These are phyloP conservation scores for Capronia coronata DNA, from an alignment of 2,329 filamentous ascomycete genomes.

Conservation along the genomic window DNA sequence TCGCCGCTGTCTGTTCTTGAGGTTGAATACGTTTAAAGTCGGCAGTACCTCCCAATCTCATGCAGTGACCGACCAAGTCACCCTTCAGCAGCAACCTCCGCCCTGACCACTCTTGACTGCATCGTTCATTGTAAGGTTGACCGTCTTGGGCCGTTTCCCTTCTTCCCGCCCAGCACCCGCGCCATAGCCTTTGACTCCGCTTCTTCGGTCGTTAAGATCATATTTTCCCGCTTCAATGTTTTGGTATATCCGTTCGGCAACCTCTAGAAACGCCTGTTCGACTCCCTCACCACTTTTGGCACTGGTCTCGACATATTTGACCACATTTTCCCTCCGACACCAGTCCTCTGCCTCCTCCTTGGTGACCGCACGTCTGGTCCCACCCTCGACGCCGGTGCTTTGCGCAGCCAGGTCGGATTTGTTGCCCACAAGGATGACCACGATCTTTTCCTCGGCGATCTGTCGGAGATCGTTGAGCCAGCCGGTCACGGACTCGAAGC, in stretches of 20 bases:
- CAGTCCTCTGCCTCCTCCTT: constrained; percentile 79
- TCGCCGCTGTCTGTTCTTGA: too few relatives aligned
- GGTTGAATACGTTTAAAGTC: too few relatives aligned
- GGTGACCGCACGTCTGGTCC: constrained; percentile 63
- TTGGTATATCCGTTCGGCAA: constrained; percentile 90
- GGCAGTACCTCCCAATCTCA: too few relatives aligned
- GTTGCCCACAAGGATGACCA: constrained; percentile 91
- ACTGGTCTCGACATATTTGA: constrained; percentile 92
- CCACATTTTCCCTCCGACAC: constrained; percentile 76
- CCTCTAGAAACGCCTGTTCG: constrained; percentile 84
- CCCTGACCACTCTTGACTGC: constrained; percentile 40
- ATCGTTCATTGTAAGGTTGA: constrained; percentile 43
- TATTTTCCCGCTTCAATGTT: constrained; percentile 95
- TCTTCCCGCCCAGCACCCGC: constrained; percentile 34
- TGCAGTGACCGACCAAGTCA: too few relatives aligned
- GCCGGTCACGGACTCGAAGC: constrained; percentile 80
- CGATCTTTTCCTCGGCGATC: constrained; percentile 92
- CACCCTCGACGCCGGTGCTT: constrained; percentile 35
- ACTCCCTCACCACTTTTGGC: constrained; percentile 94
- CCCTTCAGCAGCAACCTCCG: constrained; percentile 29
- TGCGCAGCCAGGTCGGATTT: constrained; percentile 69
- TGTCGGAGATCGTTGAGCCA: constrained; percentile 92
- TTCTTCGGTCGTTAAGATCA: constrained; percentile 85
- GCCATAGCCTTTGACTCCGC: constrained; percentile 69
- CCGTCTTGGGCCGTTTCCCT: constrained; percentile 35